Evolutionary conservation across 306 rosid genomes (phyloP).

Genomic region (Fragaria vesca): DNA sequence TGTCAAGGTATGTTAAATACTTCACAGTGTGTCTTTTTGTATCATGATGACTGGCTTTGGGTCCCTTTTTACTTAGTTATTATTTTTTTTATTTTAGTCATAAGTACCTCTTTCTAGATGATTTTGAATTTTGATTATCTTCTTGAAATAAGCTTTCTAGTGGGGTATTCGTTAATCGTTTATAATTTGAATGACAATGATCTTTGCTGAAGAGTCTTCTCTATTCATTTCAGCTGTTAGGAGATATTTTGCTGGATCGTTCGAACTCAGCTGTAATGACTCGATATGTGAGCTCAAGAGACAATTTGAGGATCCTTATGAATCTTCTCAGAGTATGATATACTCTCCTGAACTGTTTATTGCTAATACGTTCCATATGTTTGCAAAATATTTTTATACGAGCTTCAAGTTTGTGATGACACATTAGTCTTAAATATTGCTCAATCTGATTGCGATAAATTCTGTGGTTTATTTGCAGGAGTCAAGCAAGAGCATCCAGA

Average conservation of each 20-base stretch:
- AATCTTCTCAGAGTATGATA: constrained; percentile 85
- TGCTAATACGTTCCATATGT: neutral
- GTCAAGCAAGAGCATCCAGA: constrained; percentile 95
- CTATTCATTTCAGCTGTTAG: constrained; percentile 72
- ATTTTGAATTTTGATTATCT: neutral
- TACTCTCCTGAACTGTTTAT: constrained; percentile 19
- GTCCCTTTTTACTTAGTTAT: neutral
- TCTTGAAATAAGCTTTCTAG: constrained; percentile 6
- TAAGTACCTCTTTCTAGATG: neutral
- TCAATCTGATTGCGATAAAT: constrained; percentile 11
- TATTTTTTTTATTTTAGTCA: neutral
- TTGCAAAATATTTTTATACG: neutral
- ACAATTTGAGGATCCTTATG: constrained; percentile 95
- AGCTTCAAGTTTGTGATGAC: neutral
- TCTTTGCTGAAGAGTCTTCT: constrained; percentile 30
- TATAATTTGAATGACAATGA: constrained; percentile 7
- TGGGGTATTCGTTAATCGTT: constrained; percentile 5
- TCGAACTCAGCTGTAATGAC: constrained; percentile 97
- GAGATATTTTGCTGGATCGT: constrained; percentile 91
- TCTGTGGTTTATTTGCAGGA: constrained; percentile 54
- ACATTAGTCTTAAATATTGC: neutral
- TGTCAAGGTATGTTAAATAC: constrained; percentile 63
- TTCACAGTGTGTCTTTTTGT: constrained; percentile 16
- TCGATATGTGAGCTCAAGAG: constrained; percentile 95
- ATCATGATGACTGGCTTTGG: constrained; percentile 8